Conservation (phyloP, 805 yeast genomes). For the Suhomyces canberraensis region DNA sequence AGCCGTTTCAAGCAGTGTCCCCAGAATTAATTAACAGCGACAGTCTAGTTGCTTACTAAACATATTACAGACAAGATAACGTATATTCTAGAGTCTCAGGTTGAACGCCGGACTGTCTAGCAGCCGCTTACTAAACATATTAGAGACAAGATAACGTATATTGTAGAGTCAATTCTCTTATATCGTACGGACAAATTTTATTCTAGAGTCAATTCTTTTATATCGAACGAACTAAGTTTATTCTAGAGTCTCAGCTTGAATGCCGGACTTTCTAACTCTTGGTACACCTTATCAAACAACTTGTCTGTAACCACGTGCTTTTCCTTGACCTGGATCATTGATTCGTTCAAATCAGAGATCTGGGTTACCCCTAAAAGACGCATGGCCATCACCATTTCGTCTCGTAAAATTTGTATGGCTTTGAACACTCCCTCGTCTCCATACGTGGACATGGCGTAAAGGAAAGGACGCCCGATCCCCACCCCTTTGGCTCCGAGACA, state of each 20-base stretch:
- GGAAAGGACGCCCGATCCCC: conserved; percentile 73
- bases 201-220: too few relatives aligned
- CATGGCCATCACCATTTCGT: conserved; percentile 64
- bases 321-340: conserved; percentile 28
- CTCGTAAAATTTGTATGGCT: conserved; percentile 59
- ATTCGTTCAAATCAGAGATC: conserved; percentile 32
- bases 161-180: too few relatives aligned
- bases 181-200: too few relatives aligned
- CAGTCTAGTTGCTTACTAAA: too few relatives aligned
- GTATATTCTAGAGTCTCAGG: too few relatives aligned
- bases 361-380: conserved; percentile 58
- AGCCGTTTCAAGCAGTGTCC: too few relatives aligned
- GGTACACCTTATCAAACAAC: conserved; percentile 54
- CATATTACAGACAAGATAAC: too few relatives aligned
- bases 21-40: too few relatives aligned
- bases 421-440: conserved; percentile 71
- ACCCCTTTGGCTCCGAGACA: conserved; percentile 75
- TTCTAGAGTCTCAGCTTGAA: conserved; percentile 4
- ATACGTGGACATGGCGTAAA: conserved; percentile 75
- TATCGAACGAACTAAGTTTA: too few relatives aligned
- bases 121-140: too few relatives aligned
- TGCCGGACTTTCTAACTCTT: conserved; percentile 47
- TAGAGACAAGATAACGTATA: too few relatives aligned
- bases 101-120: too few relatives aligned
- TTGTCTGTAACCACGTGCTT: conserved; percentile 52